These are phyloP conservation scores for Closterium sp. DNA, from an alignment of 139 green algal species.

Conservation along the genomic window DNA sequence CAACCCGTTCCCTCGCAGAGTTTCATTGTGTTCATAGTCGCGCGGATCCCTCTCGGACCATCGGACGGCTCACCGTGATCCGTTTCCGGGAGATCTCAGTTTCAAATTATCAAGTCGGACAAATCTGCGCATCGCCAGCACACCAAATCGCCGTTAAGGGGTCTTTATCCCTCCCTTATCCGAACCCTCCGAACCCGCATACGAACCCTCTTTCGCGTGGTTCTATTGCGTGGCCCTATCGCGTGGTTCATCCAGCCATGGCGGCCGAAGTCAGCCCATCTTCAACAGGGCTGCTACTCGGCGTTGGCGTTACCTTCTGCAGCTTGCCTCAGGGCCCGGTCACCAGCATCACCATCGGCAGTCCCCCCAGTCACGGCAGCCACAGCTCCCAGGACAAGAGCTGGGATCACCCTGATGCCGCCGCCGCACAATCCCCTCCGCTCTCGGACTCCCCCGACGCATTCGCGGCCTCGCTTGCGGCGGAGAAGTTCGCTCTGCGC, in stretches of 20 bases:
- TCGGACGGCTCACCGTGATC: background rate
- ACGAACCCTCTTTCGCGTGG: too few species aligned
- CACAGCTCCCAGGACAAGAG: background rate
- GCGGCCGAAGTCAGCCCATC: background rate
- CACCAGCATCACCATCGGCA: background rate
- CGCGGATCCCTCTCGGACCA: background rate
- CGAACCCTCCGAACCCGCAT: too few species aligned
- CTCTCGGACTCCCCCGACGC: background rate
- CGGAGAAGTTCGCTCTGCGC: too few species aligned
- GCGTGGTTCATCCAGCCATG: background rate
- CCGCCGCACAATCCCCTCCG: background rate
- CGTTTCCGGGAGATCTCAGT: background rate
- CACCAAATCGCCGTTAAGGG: too few species aligned
- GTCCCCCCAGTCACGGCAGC: background rate
- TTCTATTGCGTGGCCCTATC: too few species aligned
- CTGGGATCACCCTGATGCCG: background rate
- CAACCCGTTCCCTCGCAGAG: too few species aligned
- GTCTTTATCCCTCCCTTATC: too few species aligned
- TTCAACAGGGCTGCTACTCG: background rate
- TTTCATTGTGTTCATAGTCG: too few species aligned
- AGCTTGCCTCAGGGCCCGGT: background rate
- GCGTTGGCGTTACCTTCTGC: background rate
- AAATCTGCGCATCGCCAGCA: background rate
- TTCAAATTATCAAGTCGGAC: background rate
- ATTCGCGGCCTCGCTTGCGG: background rate